phyloP scores from a whole-genome alignment of 352 stramenopile species.

The Globisporangium spinosum region DNA sequence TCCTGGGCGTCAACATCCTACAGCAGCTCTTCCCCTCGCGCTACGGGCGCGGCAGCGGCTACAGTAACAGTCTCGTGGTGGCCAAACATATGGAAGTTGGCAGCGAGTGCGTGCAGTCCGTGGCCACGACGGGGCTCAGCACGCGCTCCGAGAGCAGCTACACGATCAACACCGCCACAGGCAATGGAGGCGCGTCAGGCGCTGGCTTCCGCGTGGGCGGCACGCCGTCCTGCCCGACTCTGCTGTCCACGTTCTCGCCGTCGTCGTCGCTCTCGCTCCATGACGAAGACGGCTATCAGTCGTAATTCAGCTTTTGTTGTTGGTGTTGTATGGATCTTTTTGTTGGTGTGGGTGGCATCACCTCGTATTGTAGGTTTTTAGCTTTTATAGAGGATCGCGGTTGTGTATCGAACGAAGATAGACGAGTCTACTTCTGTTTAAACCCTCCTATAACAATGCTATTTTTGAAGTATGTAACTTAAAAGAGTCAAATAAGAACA shows the following conservation, averaged over 20 bases:
- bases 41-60: slow-evolving; percentile 3
- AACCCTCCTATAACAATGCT: background rate
- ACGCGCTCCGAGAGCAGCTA: slow-evolving; percentile 15
- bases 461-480: background rate
- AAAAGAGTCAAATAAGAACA: background rate
- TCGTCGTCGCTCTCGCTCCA: slow-evolving; percentile 19
- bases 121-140: slow-evolving; percentile 8
- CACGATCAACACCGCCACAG: background rate
- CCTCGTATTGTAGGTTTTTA: background rate
- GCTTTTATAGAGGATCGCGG: background rate
- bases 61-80: background rate
- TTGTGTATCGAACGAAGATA: background rate
- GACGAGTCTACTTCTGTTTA: background rate
- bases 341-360: background rate
- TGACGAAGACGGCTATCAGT: slow-evolving; percentile 8
- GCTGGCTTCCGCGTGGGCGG: background rate
- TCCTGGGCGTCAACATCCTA: slow-evolving; percentile 50
- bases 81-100: slow-evolving; percentile 6
- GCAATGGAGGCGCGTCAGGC: background rate
- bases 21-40: slow-evolving; percentile 16
- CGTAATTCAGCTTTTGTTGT: background rate
- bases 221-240: background rate
- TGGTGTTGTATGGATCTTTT: background rate
- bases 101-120: slow-evolving; percentile 7
- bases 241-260: slow-evolving; percentile 13